A percentile compares a stretch with the other conserved stretches of the same genome.
Conservation (phyloP, 148 eudicot genomes). For the Rhododendron simsii region DNA sequence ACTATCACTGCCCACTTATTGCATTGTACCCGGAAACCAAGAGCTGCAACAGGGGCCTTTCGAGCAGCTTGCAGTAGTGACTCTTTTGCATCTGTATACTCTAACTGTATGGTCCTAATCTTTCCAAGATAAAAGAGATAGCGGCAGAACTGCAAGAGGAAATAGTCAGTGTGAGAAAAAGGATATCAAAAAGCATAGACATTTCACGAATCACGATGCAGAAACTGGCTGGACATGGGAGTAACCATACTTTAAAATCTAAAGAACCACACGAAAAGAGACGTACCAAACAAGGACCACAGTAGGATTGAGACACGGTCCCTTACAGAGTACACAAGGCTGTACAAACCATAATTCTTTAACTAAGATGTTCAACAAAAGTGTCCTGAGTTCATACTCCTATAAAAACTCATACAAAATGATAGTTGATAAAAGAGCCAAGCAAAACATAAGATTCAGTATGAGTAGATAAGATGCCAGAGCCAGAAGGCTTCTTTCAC, state of each 20-base stretch:
- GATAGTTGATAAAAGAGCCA: background rate
- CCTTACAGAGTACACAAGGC: background rate
- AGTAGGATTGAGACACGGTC: background rate
- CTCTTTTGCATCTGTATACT: slow-evolving; percentile 97
- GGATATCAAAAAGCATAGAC: background rate
- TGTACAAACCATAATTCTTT: background rate
- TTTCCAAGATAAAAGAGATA: slow-evolving; percentile 94
- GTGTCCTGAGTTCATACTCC: background rate
- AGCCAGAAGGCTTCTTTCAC: background rate
- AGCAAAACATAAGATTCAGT: background rate
- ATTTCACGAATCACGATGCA: background rate
- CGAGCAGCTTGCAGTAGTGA: slow-evolving; percentile 95
- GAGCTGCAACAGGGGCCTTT: slow-evolving; percentile 90
- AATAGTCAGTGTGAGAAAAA: background rate
- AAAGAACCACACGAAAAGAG: background rate
- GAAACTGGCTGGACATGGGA: background rate
- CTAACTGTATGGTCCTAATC: slow-evolving; percentile 93
- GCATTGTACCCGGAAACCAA: slow-evolving; percentile 93
- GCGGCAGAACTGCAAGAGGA: slow-evolving; percentile 65
- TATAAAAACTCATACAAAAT: background rate
- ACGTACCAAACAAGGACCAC: background rate
- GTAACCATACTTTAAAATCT: background rate
- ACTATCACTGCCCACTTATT: slow-evolving; percentile 97
- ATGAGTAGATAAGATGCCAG: background rate
- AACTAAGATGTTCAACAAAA: background rate